Evolutionary conservation across 1,284 basidiomycete genomes (phyloP), one percentile per base, ranked within the genome.

Genomic region (Heterobasidion occidentale): DNA sequence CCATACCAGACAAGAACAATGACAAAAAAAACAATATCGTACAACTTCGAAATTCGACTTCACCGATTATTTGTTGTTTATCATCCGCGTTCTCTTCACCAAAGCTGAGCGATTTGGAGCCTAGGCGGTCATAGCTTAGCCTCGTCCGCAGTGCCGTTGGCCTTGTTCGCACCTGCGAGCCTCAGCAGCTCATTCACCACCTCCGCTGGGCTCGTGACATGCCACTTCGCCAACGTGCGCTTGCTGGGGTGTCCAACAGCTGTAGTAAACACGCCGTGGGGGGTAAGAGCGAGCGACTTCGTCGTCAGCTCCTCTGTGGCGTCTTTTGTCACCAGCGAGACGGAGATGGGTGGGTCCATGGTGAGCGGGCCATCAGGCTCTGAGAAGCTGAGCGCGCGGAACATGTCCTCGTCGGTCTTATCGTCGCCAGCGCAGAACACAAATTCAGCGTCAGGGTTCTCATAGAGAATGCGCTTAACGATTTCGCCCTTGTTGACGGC

Each of bases 401-500:
- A 96, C 93, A 96, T 96, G 75, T 97, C 94, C 73, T 95, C 93
- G 74, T 96, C 93, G 50, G 93, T 94, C 90, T 98, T 98, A 77
- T 98, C 96, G 68, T 98, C 96, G 53, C 96, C 96, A 0, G 93
- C 95, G 70, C 96, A 98, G 74, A 98, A 95, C 67, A 98, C 81
- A 69, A 98, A 96, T 70, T 97, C 92, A 51, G 91, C 88, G 61
- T 97, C 93, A 1, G 94, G 88, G 75, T 98, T 88, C 68, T 87
- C 77, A 79, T 95, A 98, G 58, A 98, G 69, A 57, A 98, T 86
- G 50, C 94, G 79, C 76, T 94, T 94, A 64, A 98, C 94, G 65
- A 98, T 98, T 76, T 98, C 96, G 57, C 96, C 96, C 81, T 99
- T 98, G 80, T 98, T 98, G 64, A 98, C 84, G 0, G 94, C 94